Base-by-base conservation (phyloP, 2,329 filamentous ascomycete genomes). In the Nakataea oryzae region DNA sequence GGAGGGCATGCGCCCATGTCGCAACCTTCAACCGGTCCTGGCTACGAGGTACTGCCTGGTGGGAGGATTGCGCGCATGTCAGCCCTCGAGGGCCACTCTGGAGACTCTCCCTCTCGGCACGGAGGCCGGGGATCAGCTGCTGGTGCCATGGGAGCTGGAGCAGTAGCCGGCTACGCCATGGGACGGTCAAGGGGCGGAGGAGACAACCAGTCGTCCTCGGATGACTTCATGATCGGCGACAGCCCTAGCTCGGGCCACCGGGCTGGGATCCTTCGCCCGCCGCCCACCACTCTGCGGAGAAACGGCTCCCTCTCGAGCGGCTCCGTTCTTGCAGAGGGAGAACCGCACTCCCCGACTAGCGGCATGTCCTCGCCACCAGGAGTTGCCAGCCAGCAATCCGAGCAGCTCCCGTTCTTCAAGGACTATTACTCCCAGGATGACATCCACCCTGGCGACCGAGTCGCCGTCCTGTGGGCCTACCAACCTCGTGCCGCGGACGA, bases 401-500 rank as follows among this genome's bases (percentile, higher is more conserved):
- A 99, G 75, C 95, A 97, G 73, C 78, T 99, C 61, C 88, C 90
- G 4, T 96, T 92, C 71, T 99, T 99, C 85, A 96, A 96, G 72
- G 95, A 99, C 74, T 99, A 99, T 75, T 99, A 99, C 72, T 97
- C 93, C 2, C 88, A 93, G 68, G 95, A 97, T 69, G 93, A 97
- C 69, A 96, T 99, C 63, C 91, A 93, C 69, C 90, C 93, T 0
- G 89, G 90, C 62, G 93, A 97, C 70, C 88, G 89, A 63, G 93
- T 99, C 55, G 85, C 95, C 17, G 91, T 92, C 2, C 82, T 99
- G 17, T 99, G 95, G 95, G 93, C 95, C 2, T 99, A 99, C 74
- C 91, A 96, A 69, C 93, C 95, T 41, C 89, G 95, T 41, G 95
- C 95, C 5, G 86, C 87, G 32, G 95, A 99, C 70, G 95, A 99